These are phyloP conservation scores for Aspergillus brasiliensis DNA, from an alignment of 2,329 filamentous ascomycete genomes.

Conservation along the genomic window DNA sequence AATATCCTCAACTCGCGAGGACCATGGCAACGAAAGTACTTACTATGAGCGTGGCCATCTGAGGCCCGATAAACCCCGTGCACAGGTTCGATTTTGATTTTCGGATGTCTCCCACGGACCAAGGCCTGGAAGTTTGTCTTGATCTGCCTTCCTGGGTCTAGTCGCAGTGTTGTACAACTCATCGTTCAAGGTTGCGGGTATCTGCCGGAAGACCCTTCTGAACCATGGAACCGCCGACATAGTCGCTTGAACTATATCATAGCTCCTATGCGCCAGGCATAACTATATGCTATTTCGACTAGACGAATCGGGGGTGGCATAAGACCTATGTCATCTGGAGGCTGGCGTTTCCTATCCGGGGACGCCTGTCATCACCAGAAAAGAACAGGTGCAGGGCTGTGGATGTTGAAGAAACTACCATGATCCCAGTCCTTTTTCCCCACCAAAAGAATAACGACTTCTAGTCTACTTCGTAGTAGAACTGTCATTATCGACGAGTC, in stretches of 20 bases:
- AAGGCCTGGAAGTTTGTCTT: neutral
- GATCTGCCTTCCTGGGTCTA: slow-evolving; percentile 1
- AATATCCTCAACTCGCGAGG: neutral
- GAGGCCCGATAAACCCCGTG: neutral
- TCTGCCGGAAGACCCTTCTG: slow-evolving; percentile 10
- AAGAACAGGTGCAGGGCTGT: slow-evolving; percentile 3
- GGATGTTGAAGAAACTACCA: neutral
- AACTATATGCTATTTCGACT: neutral
- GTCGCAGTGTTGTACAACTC: slow-evolving; percentile 5
- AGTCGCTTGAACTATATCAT: slow-evolving; percentile 12
- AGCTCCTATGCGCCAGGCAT: neutral
- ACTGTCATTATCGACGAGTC: neutral
- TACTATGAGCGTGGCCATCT: neutral
- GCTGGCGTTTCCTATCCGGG: neutral
- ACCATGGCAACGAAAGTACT: neutral
- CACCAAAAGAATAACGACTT: neutral
- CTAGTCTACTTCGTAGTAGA: neutral
- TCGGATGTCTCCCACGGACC: neutral
- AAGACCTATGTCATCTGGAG: neutral
- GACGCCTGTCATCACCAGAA: neutral
- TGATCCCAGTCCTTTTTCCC: neutral
- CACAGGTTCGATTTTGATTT: neutral
- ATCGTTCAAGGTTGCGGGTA: slow-evolving; percentile 18
- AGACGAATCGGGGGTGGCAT: neutral
- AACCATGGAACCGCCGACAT: slow-evolving; percentile 21